phyloP scores from a whole-genome alignment of 148 eudicot species.

The Nepenthes mirabilis region DNA sequence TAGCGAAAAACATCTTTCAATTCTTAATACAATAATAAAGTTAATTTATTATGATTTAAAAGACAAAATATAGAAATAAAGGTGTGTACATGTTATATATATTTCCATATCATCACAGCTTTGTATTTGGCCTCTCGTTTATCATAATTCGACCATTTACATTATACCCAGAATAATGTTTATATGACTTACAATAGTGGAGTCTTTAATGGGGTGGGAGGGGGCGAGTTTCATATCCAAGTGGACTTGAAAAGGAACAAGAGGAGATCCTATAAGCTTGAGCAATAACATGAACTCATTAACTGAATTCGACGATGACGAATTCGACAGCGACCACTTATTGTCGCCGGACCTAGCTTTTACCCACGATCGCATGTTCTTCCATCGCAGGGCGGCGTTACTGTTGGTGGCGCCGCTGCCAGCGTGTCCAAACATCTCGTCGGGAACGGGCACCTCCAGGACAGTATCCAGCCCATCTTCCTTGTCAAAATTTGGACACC shows the following conservation, averaged over 20 bases:
- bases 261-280: constrained; percentile 79
- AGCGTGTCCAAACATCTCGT: constrained; percentile 45
- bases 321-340: background rate
- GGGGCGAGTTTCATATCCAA: constrained; percentile 10
- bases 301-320: constrained; percentile 8
- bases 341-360: constrained; percentile 17
- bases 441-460: constrained; percentile 86
- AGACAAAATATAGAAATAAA: too few relatives aligned
- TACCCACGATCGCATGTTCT: constrained; percentile 61
- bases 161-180: background rate
- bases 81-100: too few relatives aligned
- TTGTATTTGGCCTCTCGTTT: too few relatives aligned
- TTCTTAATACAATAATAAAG: too few relatives aligned
- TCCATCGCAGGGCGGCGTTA: constrained; percentile 24
- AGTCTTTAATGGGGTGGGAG: constrained; percentile 36
- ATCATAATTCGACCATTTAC: background rate
- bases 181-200: constrained; percentile 54
- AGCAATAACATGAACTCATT: constrained; percentile 65
- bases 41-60: too few relatives aligned
- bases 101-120: too few relatives aligned
- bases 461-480: constrained; percentile 88
- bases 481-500: constrained; percentile 68
- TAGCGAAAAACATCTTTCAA: too few relatives aligned
- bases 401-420: background rate
- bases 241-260: constrained; percentile 59